Evolutionary conservation across 208 protist genomes (phyloP).

Genomic region (Trypanosoma scelopori): DNA sequence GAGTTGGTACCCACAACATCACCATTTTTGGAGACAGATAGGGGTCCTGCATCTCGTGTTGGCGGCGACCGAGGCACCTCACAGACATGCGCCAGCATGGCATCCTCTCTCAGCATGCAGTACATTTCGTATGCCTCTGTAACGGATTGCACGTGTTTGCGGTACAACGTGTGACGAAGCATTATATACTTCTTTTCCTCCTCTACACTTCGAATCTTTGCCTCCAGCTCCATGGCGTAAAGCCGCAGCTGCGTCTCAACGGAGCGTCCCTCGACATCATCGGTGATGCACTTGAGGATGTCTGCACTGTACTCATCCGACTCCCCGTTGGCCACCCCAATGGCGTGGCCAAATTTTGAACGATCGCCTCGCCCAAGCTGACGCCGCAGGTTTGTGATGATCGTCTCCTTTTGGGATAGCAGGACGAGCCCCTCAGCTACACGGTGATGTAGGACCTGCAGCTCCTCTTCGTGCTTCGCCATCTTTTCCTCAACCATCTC

Average conservation of each 20-base stretch:
- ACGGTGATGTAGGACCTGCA: constrained; percentile 60
- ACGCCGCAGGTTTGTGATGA: constrained; percentile 64
- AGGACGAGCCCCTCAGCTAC: constrained; percentile 70
- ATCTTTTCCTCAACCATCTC: constrained; percentile 60
- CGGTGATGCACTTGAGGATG: constrained; percentile 60
- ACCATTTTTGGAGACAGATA: too few species aligned
- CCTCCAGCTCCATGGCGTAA: constrained; percentile 61
- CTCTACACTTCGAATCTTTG: constrained; percentile 35
- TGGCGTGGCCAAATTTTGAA: constrained; percentile 14
- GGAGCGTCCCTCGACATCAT: constrained; percentile 69
- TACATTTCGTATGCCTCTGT: constrained; percentile 39
- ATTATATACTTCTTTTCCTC: constrained; percentile 69
- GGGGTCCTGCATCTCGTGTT: not conserved
- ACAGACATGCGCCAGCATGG: constrained; percentile 53
- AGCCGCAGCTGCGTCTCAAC: constrained; percentile 74
- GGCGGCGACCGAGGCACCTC: not conserved
- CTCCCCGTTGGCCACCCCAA: constrained; percentile 1
- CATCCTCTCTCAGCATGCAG: constrained; percentile 61
- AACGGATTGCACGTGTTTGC: constrained; percentile 54
- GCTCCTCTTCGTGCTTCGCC: constrained; percentile 57
- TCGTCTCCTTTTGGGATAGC: constrained; percentile 78
- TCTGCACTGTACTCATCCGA: constrained; percentile 52
- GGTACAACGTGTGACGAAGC: constrained; percentile 77
- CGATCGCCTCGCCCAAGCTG: constrained; percentile 58
- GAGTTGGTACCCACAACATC: too few species aligned